Conservation (phyloP, 257 asterid species). For the Nicotiana tomentosiformis region DNA sequence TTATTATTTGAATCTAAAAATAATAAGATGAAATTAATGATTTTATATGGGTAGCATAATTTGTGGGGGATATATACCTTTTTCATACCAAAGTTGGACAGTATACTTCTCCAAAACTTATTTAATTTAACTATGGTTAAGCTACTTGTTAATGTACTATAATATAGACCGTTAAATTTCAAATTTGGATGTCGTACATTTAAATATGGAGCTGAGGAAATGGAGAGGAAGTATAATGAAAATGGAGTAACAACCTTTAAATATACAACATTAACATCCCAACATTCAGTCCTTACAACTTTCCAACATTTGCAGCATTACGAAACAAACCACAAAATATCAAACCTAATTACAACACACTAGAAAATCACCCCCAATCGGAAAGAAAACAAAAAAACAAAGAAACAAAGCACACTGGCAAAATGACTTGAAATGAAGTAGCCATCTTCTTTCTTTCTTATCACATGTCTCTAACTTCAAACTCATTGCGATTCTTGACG, state of each 20-base stretch:
- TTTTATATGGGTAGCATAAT: too few relatives aligned
- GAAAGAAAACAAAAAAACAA: neutral
- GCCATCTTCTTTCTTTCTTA: neutral
- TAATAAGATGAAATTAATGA: too few relatives aligned
- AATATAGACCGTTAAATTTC: too few relatives aligned
- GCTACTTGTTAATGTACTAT: too few relatives aligned
- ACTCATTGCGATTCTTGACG: slow-evolving; percentile 32
- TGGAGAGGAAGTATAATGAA: too few relatives aligned
- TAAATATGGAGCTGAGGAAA: too few relatives aligned
- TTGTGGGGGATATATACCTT: too few relatives aligned
- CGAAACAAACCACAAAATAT: neutral
- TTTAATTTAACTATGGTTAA: too few relatives aligned
- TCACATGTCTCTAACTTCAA: slow-evolving; percentile 33
- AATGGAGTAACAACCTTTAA: neutral
- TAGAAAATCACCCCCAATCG: neutral
- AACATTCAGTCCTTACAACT: neutral
- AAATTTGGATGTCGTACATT: too few relatives aligned
- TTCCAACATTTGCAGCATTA: slow-evolving; percentile 2
- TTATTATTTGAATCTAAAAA: too few relatives aligned
- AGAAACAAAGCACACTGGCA: neutral
- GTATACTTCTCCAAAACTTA: too few relatives aligned
- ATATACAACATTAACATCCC: neutral
- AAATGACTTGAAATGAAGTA: neutral
- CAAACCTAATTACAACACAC: slow-evolving; percentile 1
- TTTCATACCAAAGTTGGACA: too few relatives aligned